phyloP scores from a whole-genome alignment of 164 flowering plant genomes.

The Malania oleifera region DNA sequence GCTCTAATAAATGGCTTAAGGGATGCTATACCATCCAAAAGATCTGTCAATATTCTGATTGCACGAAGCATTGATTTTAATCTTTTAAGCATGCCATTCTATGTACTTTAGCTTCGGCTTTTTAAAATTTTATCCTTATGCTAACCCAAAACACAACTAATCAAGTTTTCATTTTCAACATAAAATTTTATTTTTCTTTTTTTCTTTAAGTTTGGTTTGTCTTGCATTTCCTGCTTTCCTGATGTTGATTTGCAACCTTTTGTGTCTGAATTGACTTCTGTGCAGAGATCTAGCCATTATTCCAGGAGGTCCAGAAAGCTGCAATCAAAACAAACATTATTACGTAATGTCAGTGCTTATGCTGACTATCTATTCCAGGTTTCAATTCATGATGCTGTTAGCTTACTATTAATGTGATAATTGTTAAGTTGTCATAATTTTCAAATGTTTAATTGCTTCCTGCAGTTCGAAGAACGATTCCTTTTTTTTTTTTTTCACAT shows the following conservation, averaged over 20 bases:
- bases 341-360: constrained; percentile 56
- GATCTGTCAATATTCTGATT: too few relatives aligned
- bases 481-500: too few relatives aligned
- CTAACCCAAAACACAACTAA: too few relatives aligned
- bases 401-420: not conserved
- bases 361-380: constrained; percentile 74
- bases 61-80: too few relatives aligned
- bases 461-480: too few relatives aligned
- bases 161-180: not conserved
- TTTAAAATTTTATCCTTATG: too few relatives aligned
- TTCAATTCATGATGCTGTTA: not conserved
- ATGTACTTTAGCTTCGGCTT: too few relatives aligned
- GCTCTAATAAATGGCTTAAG: too few relatives aligned
- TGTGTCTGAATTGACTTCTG: constrained; percentile 1
- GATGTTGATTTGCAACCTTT: not conserved
- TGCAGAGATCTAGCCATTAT: constrained; percentile 42
- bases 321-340: constrained; percentile 38
- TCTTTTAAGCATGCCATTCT: too few relatives aligned
- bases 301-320: constrained; percentile 35
- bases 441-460: not conserved
- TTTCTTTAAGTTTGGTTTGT: not conserved
- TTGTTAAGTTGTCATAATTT: not conserved
- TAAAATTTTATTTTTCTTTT: not conserved
- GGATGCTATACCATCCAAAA: too few relatives aligned
- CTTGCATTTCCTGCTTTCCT: too few relatives aligned